Evolutionary conservation across 2,329 filamentous ascomycete genomes (phyloP).

Genomic region (Zelopaecilomyces penicillatus): DNA sequence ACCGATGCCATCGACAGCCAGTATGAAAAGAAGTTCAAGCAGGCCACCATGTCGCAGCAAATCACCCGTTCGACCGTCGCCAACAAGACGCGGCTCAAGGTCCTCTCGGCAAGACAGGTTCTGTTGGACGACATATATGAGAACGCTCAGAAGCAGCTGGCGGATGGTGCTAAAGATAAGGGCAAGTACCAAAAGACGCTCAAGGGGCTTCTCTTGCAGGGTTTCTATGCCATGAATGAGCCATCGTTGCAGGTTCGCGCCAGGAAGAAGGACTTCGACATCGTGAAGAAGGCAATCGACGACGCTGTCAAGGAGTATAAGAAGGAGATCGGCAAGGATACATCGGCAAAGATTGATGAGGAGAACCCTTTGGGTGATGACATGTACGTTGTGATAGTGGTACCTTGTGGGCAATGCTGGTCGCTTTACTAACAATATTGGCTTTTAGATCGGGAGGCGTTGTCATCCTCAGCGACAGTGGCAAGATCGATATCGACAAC

Average conservation of each 20-base stretch:
- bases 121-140: conserved; percentile 88
- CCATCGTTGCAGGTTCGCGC: conserved; percentile 64
- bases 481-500: conserved; percentile 98
- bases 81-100: conserved; percentile 90
- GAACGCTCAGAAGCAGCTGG: conserved; percentile 63
- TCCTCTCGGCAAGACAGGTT: conserved; percentile 81
- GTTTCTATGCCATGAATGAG: conserved; percentile 82
- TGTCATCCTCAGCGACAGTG: conserved; percentile 67
- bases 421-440: conserved; percentile 15
- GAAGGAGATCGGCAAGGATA: conserved; percentile 62
- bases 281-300: conserved; percentile 69
- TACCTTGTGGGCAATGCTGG: background rate
- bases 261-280: conserved; percentile 68
- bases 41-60: conserved; percentile 96
- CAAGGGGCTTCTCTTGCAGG: conserved; percentile 79
- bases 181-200: conserved; percentile 67
- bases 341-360: conserved; percentile 67
- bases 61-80: conserved; percentile 92
- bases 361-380: conserved; percentile 69
- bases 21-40: conserved; percentile 99
- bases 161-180: conserved; percentile 56
- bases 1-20: conserved; percentile 82
- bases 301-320: conserved; percentile 77
- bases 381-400: conserved; percentile 54
- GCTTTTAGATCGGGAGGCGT: conserved; percentile 69